These are phyloP conservation scores for Novymonas esmeraldas DNA, from an alignment of 208 protist species.

Conservation along the genomic window DNA sequence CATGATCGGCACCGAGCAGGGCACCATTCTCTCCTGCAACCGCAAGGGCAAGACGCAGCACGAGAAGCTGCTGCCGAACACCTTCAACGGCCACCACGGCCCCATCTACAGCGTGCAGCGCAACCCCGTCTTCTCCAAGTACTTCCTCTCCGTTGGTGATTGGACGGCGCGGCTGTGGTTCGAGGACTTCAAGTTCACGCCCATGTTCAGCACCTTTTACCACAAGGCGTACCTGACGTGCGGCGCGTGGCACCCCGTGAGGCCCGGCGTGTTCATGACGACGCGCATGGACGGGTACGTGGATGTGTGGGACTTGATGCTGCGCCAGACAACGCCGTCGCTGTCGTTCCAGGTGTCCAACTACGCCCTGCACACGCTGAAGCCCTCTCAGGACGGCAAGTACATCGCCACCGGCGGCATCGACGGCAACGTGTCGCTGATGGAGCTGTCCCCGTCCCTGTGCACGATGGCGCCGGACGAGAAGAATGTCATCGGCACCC, in stretches of 20 bases:
- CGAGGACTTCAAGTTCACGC: conserved; percentile 95
- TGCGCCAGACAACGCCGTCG: conserved; percentile 93
- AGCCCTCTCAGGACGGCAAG: conserved; percentile 76
- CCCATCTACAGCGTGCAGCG: conserved; percentile 95
- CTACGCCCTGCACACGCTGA: conserved; percentile 88
- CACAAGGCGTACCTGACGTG: conserved; percentile 95
- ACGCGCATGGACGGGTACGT: conserved; percentile 96
- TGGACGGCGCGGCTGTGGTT: conserved; percentile 97
- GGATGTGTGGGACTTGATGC: conserved; percentile 96
- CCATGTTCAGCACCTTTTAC: conserved; percentile 97
- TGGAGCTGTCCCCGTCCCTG: conserved; percentile 94
- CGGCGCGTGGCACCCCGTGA: conserved; percentile 93
- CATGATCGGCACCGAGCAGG: conserved; percentile 97
- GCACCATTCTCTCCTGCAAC: conserved; percentile 94
- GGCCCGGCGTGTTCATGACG: conserved; percentile 96
- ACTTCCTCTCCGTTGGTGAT: conserved; percentile 97
- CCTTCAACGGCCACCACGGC: conserved; percentile 96
- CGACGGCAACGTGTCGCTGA: conserved; percentile 93
- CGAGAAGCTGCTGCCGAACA: conserved; percentile 94
- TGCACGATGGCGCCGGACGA: conserved; percentile 83
- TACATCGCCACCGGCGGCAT: conserved; percentile 91
- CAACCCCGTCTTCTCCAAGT: conserved; percentile 95
- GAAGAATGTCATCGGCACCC: conserved; percentile 85
- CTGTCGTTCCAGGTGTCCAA: conserved; percentile 93
- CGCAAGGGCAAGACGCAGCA: conserved; percentile 94